Conservation (phyloP, 108 stramenopile genomes). For the Cyclotella kingstonii region DNA sequence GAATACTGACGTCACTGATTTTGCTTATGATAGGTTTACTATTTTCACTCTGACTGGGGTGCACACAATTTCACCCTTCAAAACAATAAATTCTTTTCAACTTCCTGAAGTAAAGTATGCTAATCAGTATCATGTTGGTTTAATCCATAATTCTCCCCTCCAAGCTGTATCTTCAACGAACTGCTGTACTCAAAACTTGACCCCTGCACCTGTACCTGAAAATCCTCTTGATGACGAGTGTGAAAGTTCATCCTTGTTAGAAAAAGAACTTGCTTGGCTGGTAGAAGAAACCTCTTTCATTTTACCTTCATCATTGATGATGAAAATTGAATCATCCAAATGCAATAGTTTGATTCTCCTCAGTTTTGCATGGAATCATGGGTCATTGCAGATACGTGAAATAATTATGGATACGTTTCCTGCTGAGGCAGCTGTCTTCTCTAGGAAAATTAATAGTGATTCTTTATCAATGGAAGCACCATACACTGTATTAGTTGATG, state of each 20-base stretch:
- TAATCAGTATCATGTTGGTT: too few species aligned
- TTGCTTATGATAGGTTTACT: too few species aligned
- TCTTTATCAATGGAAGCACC: constrained; percentile 1
- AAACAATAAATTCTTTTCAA: too few species aligned
- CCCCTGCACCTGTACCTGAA: constrained; percentile 21
- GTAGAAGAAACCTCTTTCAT: constrained; percentile 32
- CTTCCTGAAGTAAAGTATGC: too few species aligned
- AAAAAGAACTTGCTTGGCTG: constrained; percentile 35
- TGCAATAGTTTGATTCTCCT: not conserved
- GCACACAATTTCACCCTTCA: too few species aligned
- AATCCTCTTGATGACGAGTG: constrained; percentile 32
- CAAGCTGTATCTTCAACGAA: too few species aligned
- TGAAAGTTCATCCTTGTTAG: not conserved
- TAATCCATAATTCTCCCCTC: too few species aligned
- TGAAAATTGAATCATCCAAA: not conserved
- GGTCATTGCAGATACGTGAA: not conserved
- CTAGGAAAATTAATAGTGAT: not conserved
- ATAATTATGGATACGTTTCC: not conserved
- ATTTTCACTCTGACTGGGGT: too few species aligned
- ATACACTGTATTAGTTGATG: not conserved
- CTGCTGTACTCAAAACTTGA: constrained; percentile 15
- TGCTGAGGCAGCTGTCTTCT: not conserved
- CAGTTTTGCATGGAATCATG: too few species aligned
- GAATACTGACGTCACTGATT: too few species aligned
- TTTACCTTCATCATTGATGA: constrained; percentile 3